A percentile compares a stretch with the other conserved stretches of the same genome.
Conservation (phyloP, 176 grass and related monocot genomes). For the Aegilops umbellulata region DNA sequence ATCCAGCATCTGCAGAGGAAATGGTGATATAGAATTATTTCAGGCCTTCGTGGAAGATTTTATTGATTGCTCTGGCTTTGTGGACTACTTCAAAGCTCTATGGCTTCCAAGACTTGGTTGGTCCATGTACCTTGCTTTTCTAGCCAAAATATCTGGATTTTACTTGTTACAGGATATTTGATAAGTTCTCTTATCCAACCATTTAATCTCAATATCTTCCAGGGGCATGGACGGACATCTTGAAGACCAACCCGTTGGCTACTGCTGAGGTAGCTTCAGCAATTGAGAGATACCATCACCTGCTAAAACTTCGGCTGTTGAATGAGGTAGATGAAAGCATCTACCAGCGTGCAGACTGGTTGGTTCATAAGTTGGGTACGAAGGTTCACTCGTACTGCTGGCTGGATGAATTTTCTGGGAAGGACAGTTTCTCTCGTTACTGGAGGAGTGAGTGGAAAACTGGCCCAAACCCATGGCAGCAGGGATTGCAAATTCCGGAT, state of each 20-base stretch:
- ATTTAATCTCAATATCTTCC: slow-evolving; percentile 25
- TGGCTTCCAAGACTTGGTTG: slow-evolving; percentile 80
- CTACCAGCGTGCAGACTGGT: slow-evolving; percentile 73
- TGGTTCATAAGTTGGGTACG: slow-evolving; percentile 80
- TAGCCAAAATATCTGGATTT: slow-evolving; percentile 14
- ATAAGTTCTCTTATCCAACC: slow-evolving; percentile 10
- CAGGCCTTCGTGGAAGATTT: slow-evolving; percentile 66
- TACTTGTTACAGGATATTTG: not conserved
- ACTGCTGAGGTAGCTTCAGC: slow-evolving; percentile 69
- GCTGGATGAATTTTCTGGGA: slow-evolving; percentile 78
- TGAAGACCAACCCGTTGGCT: slow-evolving; percentile 68
- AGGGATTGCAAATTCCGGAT: slow-evolving; percentile 64
- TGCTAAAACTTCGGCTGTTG: slow-evolving; percentile 75
- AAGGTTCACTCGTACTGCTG: slow-evolving; percentile 95
- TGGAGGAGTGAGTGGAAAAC: slow-evolving; percentile 85
- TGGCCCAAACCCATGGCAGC: slow-evolving; percentile 56
- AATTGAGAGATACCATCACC: slow-evolving; percentile 83
- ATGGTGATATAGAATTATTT: slow-evolving; percentile 61
- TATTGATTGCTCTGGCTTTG: slow-evolving; percentile 63
- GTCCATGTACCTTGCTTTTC: slow-evolving; percentile 33
- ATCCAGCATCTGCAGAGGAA: slow-evolving; percentile 57
- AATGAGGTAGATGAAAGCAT: slow-evolving; percentile 64
- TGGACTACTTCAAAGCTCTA: slow-evolving; percentile 81
- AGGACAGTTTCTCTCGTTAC: slow-evolving; percentile 77
- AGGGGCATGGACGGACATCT: slow-evolving; percentile 61